These are phyloP conservation scores for Litsea cubeba DNA, from an alignment of 164 flowering plant species.

Conservation along the genomic window DNA sequence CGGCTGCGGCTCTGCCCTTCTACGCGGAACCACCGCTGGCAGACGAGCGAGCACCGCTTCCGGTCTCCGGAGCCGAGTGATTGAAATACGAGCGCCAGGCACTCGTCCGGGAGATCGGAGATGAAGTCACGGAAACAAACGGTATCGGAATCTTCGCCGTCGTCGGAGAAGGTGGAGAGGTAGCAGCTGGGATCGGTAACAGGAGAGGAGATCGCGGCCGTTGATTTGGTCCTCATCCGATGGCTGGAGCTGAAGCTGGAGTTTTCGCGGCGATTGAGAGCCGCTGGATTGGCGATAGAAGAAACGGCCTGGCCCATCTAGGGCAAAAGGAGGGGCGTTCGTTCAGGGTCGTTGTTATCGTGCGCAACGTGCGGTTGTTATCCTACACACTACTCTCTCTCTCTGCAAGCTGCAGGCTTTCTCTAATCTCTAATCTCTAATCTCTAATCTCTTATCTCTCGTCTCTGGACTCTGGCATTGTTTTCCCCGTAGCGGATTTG, in stretches of 20 bases:
- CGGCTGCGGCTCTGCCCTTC: conserved; percentile 81
- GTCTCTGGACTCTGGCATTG: not conserved
- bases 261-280: conserved; percentile 25
- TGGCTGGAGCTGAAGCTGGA: conserved; percentile 10
- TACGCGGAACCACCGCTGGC: conserved; percentile 62
- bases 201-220: conserved; percentile 20
- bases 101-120: conserved; percentile 75
- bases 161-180: not conserved
- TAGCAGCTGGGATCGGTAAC: conserved; percentile 10
- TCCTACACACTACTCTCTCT: not conserved
- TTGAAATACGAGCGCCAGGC: conserved; percentile 68
- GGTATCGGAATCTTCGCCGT: not conserved
- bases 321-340: not conserved
- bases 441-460: too few relatives aligned
- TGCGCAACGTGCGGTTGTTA: not conserved
- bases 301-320: conserved; percentile 60
- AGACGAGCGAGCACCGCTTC: conserved; percentile 65
- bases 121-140: conserved; percentile 25
- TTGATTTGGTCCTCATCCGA: conserved; percentile 19
- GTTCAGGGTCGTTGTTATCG: not conserved
- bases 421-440: not conserved
- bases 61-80: conserved; percentile 62
- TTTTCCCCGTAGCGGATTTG: too few relatives aligned
- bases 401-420: not conserved
- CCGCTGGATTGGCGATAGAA: conserved; percentile 22